Evolutionary conservation across 257 asterid genomes (phyloP).

Genomic region (Ehretia macrophylla): DNA sequence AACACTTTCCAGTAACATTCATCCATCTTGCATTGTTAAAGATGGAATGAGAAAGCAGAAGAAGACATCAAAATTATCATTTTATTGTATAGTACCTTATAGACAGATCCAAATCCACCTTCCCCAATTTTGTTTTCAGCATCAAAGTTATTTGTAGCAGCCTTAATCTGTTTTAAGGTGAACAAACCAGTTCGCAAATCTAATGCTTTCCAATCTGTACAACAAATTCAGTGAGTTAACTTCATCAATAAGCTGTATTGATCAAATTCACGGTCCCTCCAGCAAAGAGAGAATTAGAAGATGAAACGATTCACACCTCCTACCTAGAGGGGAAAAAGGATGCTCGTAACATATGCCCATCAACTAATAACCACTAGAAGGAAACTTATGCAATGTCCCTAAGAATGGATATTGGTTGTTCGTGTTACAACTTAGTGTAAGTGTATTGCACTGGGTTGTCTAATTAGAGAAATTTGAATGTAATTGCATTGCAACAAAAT

Average conservation of each 20-base stretch:
- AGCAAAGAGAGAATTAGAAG: too few relatives aligned
- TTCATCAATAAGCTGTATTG: background rate
- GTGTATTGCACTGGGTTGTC: too few relatives aligned
- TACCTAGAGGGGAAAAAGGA: too few relatives aligned
- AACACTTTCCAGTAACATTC: background rate
- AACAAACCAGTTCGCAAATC: constrained; percentile 47
- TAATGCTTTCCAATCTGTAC: constrained; percentile 49
- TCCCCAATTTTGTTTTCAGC: constrained; percentile 59
- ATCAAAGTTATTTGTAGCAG: constrained; percentile 49
- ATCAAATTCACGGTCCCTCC: too few relatives aligned
- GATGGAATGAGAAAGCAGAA: background rate
- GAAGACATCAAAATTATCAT: background rate
- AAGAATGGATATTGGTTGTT: too few relatives aligned
- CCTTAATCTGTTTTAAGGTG: constrained; percentile 55
- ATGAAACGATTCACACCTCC: too few relatives aligned
- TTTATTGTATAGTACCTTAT: constrained; percentile 35
- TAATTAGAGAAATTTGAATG: too few relatives aligned
- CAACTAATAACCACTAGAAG: too few relatives aligned
- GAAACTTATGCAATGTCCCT: too few relatives aligned
- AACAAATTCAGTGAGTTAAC: background rate
- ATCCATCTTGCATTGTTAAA: background rate
- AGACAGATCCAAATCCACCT: constrained; percentile 70
- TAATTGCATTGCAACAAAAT: too few relatives aligned
- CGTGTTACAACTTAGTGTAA: too few relatives aligned
- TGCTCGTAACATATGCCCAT: too few relatives aligned